A percentile compares a stretch with the other conserved stretches of the same genome.
Evolutionary conservation across 2,329 filamentous ascomycete species (phyloP).

Genomic region (Tolypocladium tundrense): DNA sequence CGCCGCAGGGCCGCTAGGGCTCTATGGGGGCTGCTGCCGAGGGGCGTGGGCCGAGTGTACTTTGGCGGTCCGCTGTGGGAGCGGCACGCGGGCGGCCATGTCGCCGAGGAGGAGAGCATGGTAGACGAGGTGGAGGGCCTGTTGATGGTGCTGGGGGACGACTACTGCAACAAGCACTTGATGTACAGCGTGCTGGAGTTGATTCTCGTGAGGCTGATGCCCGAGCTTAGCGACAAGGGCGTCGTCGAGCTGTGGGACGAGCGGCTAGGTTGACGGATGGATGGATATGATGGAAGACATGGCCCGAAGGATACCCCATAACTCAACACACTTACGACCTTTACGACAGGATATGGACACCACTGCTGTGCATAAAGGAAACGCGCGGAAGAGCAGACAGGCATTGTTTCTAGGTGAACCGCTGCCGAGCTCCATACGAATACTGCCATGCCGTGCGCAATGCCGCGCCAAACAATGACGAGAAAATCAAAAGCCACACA

Average conservation of each 20-base stretch:
- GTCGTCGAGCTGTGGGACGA: constrained; percentile 65
- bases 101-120: constrained; percentile 24
- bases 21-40: constrained; percentile 38
- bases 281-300: neutral
- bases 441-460: neutral
- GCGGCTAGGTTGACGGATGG: constrained; percentile 36
- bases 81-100: constrained; percentile 10
- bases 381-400: neutral
- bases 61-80: constrained; percentile 27
- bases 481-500: neutral
- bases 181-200: constrained; percentile 76
- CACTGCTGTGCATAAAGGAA: neutral
- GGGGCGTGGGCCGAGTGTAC: constrained; percentile 37
- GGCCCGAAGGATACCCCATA: neutral
- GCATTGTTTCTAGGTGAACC: too few species aligned
- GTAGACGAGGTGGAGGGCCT: constrained; percentile 52
- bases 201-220: constrained; percentile 70
- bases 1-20: constrained; percentile 57
- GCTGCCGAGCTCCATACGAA: neutral
- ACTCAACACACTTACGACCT: neutral
- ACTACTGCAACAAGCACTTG: constrained; percentile 88
- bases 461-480: neutral
- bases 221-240: constrained; percentile 67
- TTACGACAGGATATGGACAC: neutral
- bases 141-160: constrained; percentile 66